A percentile compares a stretch with the other conserved stretches of the same genome.
Evolutionary conservation across 805 yeast species (phyloP).

Genomic region (Lachancea waltii): DNA sequence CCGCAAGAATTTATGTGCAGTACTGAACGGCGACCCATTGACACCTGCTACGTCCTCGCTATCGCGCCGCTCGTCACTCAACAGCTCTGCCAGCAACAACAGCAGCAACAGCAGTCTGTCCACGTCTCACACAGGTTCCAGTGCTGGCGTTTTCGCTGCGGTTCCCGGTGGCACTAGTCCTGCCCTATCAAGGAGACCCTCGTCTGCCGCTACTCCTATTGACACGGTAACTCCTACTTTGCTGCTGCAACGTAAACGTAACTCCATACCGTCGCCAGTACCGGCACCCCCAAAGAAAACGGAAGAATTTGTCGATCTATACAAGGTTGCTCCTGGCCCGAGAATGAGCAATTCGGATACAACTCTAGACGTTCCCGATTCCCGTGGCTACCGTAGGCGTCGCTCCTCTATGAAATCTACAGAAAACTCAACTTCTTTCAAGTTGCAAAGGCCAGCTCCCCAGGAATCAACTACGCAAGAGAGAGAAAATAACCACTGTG

Average conservation of each 20-base stretch:
- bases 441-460: no score
- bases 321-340: slow-evolving; percentile 1
- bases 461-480: no score
- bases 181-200: slow-evolving; percentile 6
- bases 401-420: slow-evolving; percentile 9
- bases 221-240: slow-evolving; percentile 13
- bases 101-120: not conserved
- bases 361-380: not conserved
- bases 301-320: slow-evolving; percentile 6
- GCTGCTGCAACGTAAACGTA: slow-evolving; percentile 11
- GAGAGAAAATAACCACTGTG: no score
- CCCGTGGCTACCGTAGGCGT: slow-evolving; percentile 10
- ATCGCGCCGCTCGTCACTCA: slow-evolving; percentile 7
- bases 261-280: slow-evolving; percentile 7
- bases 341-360: not conserved
- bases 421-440: slow-evolving; percentile 8
- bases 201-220: slow-evolving; percentile 8
- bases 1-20: slow-evolving; percentile 19
- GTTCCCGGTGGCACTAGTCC: slow-evolving; percentile 4
- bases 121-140: not conserved
- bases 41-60: slow-evolving; percentile 4
- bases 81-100: slow-evolving; percentile 6
- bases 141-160: slow-evolving; percentile 2
- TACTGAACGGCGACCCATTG: slow-evolving; percentile 8
- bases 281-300: slow-evolving; percentile 3